A percentile compares a stretch with the other conserved stretches of the same genome.
phyloP scores from a whole-genome alignment of 2,329 filamentous ascomycete species.

The Sporothrix pseudoabietina region DNA sequence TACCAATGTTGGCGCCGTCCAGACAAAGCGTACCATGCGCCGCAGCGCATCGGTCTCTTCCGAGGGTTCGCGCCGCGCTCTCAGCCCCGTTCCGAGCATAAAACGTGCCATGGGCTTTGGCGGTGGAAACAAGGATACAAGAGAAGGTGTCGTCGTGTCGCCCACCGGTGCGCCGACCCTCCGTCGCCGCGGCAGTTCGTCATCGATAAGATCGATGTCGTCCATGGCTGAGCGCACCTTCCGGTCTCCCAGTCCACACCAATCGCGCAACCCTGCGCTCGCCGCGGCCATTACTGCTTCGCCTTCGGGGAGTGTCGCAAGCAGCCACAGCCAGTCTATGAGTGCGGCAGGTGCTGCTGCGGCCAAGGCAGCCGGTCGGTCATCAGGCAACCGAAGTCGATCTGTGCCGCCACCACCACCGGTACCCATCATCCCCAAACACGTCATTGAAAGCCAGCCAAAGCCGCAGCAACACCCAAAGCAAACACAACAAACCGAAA shows the following conservation, averaged over 20 bases:
- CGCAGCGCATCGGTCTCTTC: slow-evolving; percentile 74
- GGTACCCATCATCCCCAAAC: slow-evolving; percentile 70
- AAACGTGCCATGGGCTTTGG: slow-evolving; percentile 27
- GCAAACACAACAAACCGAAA: background rate
- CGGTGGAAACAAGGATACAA: slow-evolving; percentile 26
- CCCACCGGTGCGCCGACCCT: slow-evolving; percentile 45
- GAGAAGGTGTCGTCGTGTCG: slow-evolving; percentile 23
- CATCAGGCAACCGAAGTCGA: slow-evolving; percentile 36
- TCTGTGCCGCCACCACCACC: slow-evolving; percentile 60
- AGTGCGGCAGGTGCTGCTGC: slow-evolving; percentile 29
- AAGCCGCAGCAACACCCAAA: background rate
- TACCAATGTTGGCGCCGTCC: slow-evolving; percentile 76
- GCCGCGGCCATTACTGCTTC: background rate
- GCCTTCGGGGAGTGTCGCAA: background rate
- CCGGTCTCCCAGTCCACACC: slow-evolving; percentile 69
- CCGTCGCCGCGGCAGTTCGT: slow-evolving; percentile 67
- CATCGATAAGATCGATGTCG: slow-evolving; percentile 68
- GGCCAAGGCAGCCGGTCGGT: slow-evolving; percentile 11
- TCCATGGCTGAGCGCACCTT: slow-evolving; percentile 93
- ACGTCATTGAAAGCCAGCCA: slow-evolving; percentile 38
- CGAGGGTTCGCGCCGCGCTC: slow-evolving; percentile 42
- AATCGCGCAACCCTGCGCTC: slow-evolving; percentile 26
- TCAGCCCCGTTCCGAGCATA: slow-evolving; percentile 33
- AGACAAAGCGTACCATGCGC: slow-evolving; percentile 82
- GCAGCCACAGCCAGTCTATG: slow-evolving; percentile 2